Evolutionary conservation across 2,329 filamentous ascomycete species (phyloP).

Genomic region (Bipolaris sorokiniana): DNA sequence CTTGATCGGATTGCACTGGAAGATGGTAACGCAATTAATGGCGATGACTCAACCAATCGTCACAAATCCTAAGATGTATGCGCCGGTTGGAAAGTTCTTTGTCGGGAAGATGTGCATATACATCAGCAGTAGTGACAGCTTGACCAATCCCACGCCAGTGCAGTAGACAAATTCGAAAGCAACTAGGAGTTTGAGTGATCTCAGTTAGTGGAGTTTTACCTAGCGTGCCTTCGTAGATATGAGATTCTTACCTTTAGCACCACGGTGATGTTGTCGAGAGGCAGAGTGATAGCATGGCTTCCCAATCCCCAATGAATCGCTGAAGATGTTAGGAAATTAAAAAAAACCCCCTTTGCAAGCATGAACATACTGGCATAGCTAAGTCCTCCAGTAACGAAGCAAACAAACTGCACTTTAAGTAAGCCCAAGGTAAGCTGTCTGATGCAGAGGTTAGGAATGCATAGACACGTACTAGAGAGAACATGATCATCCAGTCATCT

Average conservation of each 20-base stretch:
- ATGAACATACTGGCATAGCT: conserved; percentile 3
- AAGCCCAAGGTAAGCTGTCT: conserved; percentile 17
- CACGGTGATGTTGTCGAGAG: conserved; percentile 1
- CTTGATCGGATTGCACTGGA: conserved; percentile 58
- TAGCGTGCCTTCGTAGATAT: no score
- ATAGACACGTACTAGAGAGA: conserved; percentile 5
- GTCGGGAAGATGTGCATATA: conserved; percentile 61
- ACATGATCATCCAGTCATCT: conserved; percentile 14
- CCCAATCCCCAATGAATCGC: conserved; percentile 3
- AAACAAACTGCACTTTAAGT: background rate
- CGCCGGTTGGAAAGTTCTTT: conserved; percentile 52
- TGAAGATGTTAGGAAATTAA: background rate
- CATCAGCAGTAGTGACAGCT: conserved; percentile 59
- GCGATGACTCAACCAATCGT: conserved; percentile 57
- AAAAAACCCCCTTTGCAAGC: background rate
- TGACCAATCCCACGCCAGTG: conserved; percentile 59
- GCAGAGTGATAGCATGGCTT: conserved; percentile 3
- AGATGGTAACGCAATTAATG: conserved; percentile 59
- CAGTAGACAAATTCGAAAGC: conserved; percentile 58
- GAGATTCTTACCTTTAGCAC: conserved; percentile 1
- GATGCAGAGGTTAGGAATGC: background rate
- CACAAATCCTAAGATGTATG: conserved; percentile 52
- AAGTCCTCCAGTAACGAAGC: background rate
- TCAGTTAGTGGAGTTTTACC: background rate
- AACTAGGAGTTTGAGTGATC: conserved; percentile 51